phyloP scores from a whole-genome alignment of 345 rosid genomes.

The Pelargonium nanum region DNA sequence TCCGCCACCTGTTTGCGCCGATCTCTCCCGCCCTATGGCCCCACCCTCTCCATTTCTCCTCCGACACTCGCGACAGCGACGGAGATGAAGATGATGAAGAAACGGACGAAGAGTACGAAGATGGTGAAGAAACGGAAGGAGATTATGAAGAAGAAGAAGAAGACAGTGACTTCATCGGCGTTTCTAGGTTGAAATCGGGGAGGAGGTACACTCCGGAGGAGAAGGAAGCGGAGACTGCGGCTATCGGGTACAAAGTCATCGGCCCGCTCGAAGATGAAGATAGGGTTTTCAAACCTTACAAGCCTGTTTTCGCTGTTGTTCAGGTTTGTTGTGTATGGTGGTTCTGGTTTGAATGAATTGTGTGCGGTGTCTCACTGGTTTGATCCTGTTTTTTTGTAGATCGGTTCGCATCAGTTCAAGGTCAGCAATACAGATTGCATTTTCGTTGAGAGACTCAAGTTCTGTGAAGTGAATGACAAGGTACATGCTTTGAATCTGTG shows the following conservation, averaged over 20 bases:
- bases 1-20: not conserved
- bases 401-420: constrained; percentile 92
- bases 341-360: not conserved
- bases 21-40: not conserved
- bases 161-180: constrained; percentile 24
- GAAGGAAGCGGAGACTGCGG: constrained; percentile 69
- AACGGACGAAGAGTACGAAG: constrained; percentile 11
- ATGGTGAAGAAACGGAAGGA: constrained; percentile 11
- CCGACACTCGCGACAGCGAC: constrained; percentile 20
- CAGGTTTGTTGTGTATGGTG: constrained; percentile 36
- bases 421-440: constrained; percentile 86
- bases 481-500: constrained; percentile 18
- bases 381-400: constrained; percentile 22
- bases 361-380: not conserved
- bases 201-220: constrained; percentile 59
- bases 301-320: constrained; percentile 82
- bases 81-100: constrained; percentile 16
- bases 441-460: constrained; percentile 72
- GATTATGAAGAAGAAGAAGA: constrained; percentile 16
- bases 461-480: constrained; percentile 90
- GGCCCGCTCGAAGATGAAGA: constrained; percentile 56
- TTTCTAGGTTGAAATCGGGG: constrained; percentile 19
- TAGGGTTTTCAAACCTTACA: constrained; percentile 50
- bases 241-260: constrained; percentile 67
- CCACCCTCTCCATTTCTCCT: constrained; percentile 38